Evolutionary conservation across 345 rosid species (phyloP).

Genomic region (Gynandropsis gynandra): DNA sequence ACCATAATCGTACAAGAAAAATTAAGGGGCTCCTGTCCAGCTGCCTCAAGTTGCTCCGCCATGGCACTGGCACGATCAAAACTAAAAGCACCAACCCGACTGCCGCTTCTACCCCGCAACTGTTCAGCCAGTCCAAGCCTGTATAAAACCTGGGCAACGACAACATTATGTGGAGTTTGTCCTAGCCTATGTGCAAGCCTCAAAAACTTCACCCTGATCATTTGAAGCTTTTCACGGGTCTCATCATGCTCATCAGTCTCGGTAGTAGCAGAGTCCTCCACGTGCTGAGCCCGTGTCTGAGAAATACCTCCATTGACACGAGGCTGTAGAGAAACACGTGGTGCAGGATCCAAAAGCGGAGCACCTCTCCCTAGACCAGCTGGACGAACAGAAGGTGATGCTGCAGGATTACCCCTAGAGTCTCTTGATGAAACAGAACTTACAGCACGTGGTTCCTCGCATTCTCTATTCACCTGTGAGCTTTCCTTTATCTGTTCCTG

Average conservation of each 20-base stretch:
- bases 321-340: slow-evolving; percentile 61
- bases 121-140: slow-evolving; percentile 97
- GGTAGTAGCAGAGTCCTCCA: slow-evolving; percentile 59
- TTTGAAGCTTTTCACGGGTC: slow-evolving; percentile 95
- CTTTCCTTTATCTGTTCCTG: slow-evolving; percentile 20
- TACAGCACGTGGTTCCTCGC: slow-evolving; percentile 20
- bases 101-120: slow-evolving; percentile 94
- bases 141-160: slow-evolving; percentile 97
- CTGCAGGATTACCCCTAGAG: slow-evolving; percentile 31
- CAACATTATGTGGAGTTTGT: slow-evolving; percentile 98
- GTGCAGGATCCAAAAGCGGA: slow-evolving; percentile 69
- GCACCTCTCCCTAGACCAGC: slow-evolving; percentile 93
- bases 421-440: slow-evolving; percentile 33
- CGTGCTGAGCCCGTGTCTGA: slow-evolving; percentile 51
- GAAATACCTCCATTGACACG: slow-evolving; percentile 71
- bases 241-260: slow-evolving; percentile 84
- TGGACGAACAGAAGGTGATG: slow-evolving; percentile 48
- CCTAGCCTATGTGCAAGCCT: slow-evolving; percentile 97
- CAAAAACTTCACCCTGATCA: slow-evolving; percentile 94
- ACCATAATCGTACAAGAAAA: slow-evolving; percentile 99
- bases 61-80: slow-evolving; percentile 98
- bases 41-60: slow-evolving; percentile 97
- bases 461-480: slow-evolving; percentile 25
- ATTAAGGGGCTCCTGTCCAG: slow-evolving; percentile 92
- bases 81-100: slow-evolving; percentile 97